These are phyloP conservation scores for Lyophyllum atratum DNA, from an alignment of 768 basidiomycete species.

Conservation along the genomic window DNA sequence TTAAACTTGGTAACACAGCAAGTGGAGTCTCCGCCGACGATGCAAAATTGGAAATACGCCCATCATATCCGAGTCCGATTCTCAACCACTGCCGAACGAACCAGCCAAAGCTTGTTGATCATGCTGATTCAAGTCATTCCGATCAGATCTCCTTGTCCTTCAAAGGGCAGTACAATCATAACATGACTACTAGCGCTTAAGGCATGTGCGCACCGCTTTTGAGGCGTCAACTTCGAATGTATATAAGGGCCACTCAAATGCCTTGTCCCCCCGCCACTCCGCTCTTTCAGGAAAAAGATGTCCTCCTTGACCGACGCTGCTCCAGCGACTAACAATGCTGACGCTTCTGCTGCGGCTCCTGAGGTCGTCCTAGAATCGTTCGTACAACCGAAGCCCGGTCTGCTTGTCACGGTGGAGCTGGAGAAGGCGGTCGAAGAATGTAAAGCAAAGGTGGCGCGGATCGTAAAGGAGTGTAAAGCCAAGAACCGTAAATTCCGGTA, in stretches of 20 bases:
- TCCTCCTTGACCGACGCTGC: not conserved
- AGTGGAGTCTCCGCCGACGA: no score
- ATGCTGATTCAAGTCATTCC: not conserved
- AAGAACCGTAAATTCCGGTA: constrained; percentile 54
- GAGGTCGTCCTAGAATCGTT: constrained; percentile 21
- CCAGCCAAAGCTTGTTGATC: no score
- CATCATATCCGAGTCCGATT: no score
- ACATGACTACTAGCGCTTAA: constrained; percentile 5
- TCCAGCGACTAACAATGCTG: not conserved
- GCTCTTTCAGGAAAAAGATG: constrained; percentile 5
- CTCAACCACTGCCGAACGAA: no score
- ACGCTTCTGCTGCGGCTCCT: not conserved
- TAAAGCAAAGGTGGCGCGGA: constrained; percentile 43
- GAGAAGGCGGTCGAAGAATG: constrained; percentile 52
- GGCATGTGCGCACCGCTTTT: constrained; percentile 11
- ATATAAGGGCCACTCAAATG: constrained; percentile 13
- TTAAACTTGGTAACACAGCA: no score
- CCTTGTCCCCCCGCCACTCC: not conserved
- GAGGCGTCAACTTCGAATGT: not conserved
- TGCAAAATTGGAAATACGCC: no score
- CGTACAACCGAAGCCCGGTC: constrained; percentile 38
- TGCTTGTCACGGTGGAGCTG: constrained; percentile 50
- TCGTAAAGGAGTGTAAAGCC: constrained; percentile 45
- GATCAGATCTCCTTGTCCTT: constrained; percentile 9
- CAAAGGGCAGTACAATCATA: not conserved